Percentiles rank a stretch among this genome's conserved stretches.
Evolutionary conservation across 768 basidiomycete species (phyloP).

Genomic region (Tylopilus plumbeoviolaceoides): DNA sequence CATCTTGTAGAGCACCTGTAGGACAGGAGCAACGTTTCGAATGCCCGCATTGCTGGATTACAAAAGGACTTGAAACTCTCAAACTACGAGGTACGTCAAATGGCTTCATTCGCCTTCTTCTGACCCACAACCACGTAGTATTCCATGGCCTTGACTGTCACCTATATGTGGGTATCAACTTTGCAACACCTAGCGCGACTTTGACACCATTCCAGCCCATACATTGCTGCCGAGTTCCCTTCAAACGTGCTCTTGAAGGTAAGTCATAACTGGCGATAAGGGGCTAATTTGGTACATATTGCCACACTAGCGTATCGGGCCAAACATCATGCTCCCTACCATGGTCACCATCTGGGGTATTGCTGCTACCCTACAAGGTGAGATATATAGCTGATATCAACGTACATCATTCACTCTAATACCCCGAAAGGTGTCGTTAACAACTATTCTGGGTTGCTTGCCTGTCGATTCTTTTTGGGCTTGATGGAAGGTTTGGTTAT

Average conservation of each 20-base stretch:
- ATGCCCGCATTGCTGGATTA: conserved; percentile 59
- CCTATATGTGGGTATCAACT: conserved; percentile 19
- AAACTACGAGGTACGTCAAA: conserved; percentile 20
- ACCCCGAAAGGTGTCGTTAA: conserved; percentile 36
- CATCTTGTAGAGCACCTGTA: conserved; percentile 1
- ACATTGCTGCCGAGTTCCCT: conserved; percentile 56
- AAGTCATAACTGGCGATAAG: not conserved
- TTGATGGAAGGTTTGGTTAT: conserved; percentile 50
- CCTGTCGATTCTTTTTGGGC: conserved; percentile 48
- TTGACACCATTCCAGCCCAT: conserved; percentile 32
- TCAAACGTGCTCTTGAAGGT: conserved; percentile 56
- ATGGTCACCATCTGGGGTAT: conserved; percentile 69
- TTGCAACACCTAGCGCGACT: no score
- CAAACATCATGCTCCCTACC: conserved; percentile 57
- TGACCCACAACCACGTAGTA: conserved; percentile 26
- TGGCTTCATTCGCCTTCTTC: not conserved
- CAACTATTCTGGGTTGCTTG: conserved; percentile 50
- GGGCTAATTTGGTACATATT: not conserved
- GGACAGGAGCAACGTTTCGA: conserved; percentile 48
- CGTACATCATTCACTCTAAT: not conserved
- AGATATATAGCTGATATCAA: not conserved
- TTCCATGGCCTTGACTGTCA: conserved; percentile 30
- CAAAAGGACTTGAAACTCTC: conserved; percentile 42
- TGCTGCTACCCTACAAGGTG: conserved; percentile 59
- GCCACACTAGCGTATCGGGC: conserved; percentile 37